Evolutionary conservation across 345 rosid species (phyloP).

Genomic region (Bruguiera gymnorhiza): DNA sequence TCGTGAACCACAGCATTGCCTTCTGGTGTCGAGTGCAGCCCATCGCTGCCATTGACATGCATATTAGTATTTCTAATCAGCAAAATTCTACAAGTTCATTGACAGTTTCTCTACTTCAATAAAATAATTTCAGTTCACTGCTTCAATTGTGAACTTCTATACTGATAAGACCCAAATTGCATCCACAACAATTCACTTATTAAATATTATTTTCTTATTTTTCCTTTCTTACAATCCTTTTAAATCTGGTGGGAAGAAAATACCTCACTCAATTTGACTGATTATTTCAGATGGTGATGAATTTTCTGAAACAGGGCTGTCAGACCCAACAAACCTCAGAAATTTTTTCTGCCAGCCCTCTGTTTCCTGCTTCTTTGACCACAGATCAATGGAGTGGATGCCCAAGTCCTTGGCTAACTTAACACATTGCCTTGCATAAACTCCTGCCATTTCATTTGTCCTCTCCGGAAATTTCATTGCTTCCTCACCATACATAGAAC

Average conservation of each 20-base stretch:
- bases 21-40: constrained; percentile 71
- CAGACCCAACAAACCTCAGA: constrained; percentile 52
- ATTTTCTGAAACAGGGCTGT: not conserved
- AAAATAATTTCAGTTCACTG: no score
- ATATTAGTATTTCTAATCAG: not conserved
- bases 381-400: constrained; percentile 50
- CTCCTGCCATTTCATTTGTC: constrained; percentile 74
- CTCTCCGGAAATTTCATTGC: constrained; percentile 70
- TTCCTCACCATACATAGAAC: constrained; percentile 66
- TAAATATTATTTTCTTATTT: not conserved
- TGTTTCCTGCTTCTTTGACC: constrained; percentile 89
- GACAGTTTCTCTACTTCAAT: not conserved
- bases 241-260: no score
- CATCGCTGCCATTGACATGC: constrained; percentile 57
- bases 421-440: constrained; percentile 63
- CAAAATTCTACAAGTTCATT: not conserved
- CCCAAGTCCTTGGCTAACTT: constrained; percentile 65
- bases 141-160: not conserved
- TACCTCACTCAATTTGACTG: not conserved
- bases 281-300: not conserved
- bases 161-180: not conserved
- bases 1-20: constrained; percentile 67
- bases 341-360: constrained; percentile 74
- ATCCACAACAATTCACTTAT: not conserved
- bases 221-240: not conserved